A percentile compares a stretch with the other conserved stretches of the same genome.
These are phyloP conservation scores for Globisporangium carolinianum DNA, from an alignment of 352 stramenopile species.

Conservation along the genomic window DNA sequence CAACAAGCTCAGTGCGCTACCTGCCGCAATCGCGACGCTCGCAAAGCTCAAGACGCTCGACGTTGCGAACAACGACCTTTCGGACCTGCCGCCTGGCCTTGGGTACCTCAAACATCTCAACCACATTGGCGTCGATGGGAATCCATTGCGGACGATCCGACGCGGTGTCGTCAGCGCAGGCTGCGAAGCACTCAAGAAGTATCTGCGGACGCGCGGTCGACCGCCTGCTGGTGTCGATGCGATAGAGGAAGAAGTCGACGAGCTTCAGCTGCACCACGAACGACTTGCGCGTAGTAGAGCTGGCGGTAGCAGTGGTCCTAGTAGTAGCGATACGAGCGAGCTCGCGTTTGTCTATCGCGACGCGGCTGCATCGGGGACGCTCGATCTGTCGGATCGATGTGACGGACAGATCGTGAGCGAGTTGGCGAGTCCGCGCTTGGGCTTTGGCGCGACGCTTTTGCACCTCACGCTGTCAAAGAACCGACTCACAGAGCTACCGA, in stretches of 20 bases:
- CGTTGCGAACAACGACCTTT: constrained; percentile 75
- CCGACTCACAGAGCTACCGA: constrained; percentile 33
- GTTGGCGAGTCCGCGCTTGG: constrained; percentile 20
- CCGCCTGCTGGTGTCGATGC: constrained; percentile 51
- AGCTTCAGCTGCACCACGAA: constrained; percentile 24
- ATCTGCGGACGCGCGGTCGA: constrained; percentile 58
- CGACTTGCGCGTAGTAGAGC: constrained; percentile 2
- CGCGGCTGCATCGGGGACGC: constrained; percentile 39
- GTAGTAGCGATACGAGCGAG: constrained; percentile 2
- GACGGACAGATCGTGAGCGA: constrained; percentile 25
- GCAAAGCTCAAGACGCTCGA: constrained; percentile 76
- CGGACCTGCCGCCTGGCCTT: constrained; percentile 63
- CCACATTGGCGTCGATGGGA: constrained; percentile 70
- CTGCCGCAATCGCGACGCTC: constrained; percentile 44
- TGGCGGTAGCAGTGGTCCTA: neutral
- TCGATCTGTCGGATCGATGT: constrained; percentile 37
- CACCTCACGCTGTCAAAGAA: constrained; percentile 73
- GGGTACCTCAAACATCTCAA: constrained; percentile 76
- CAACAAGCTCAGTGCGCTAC: constrained; percentile 65
- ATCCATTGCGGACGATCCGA: constrained; percentile 67
- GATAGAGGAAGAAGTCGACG: constrained; percentile 67
- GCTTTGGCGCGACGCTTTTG: constrained; percentile 42
- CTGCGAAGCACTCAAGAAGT: constrained; percentile 78
- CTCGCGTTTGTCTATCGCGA: constrained; percentile 42
- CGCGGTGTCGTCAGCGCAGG: constrained; percentile 54